A percentile compares a stretch with the other conserved stretches of the same genome.
phyloP scores from a whole-genome alignment of 2,329 filamentous ascomycete genomes.

The Huntiella moniliformis region DNA sequence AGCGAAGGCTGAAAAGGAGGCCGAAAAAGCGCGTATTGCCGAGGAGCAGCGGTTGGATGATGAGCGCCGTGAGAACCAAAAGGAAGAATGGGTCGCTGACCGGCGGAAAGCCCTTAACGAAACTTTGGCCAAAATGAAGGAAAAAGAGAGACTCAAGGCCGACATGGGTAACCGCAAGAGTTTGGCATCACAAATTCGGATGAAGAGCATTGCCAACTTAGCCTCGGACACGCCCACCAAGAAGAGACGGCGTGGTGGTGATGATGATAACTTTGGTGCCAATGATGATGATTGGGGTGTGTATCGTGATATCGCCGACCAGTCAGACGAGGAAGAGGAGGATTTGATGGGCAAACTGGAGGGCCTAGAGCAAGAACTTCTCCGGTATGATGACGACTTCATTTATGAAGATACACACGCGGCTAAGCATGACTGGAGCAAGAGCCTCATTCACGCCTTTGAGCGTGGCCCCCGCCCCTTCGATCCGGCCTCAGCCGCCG shows the following conservation, averaged over 20 bases:
- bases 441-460: conserved; percentile 78
- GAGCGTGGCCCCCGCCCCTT: conserved; percentile 73
- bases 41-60: conserved; percentile 72
- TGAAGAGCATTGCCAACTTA: conserved; percentile 94
- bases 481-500: conserved; percentile 55
- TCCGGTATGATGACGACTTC: conserved; percentile 73
- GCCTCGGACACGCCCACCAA: conserved; percentile 74
- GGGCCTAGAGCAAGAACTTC: conserved; percentile 62
- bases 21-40: conserved; percentile 65
- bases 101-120: conserved; percentile 54
- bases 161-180: conserved; percentile 95
- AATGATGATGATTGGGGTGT: conserved; percentile 98
- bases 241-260: conserved; percentile 68
- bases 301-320: conserved; percentile 79
- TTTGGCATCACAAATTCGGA: conserved; percentile 84
- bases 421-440: conserved; percentile 89
- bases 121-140: conserved; percentile 69
- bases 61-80: conserved; percentile 65
- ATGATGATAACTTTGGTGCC: conserved; percentile 91
- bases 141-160: conserved; percentile 78
- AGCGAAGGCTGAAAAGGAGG: conserved; percentile 92
- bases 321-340: conserved; percentile 75
- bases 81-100: conserved; percentile 74
- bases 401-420: conserved; percentile 83
- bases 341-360: conserved; percentile 60